A percentile compares a stretch with the other conserved stretches of the same genome.
Conservation (phyloP, 2,329 filamentous ascomycete genomes). For the Nothomitra cinnamomea region DNA sequence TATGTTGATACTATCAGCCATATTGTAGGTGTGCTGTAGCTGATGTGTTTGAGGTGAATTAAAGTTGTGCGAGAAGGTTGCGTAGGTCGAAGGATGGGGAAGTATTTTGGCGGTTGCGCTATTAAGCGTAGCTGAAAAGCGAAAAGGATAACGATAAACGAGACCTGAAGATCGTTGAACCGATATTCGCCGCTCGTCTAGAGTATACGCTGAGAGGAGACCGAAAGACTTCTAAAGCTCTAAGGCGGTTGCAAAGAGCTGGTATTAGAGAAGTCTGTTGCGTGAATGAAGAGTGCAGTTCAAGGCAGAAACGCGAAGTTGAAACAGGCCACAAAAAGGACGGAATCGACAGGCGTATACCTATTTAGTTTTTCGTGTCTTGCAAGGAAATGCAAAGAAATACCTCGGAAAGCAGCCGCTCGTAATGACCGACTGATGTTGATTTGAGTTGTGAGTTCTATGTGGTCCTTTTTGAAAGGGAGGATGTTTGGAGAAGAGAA, state of each 20-base stretch:
- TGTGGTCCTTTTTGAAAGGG: background rate
- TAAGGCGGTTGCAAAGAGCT: background rate
- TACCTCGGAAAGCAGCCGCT: conserved; percentile 2
- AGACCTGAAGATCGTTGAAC: background rate
- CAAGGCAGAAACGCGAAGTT: conserved; percentile 1
- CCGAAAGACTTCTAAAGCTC: background rate
- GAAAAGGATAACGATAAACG: background rate
- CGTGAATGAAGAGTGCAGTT: background rate
- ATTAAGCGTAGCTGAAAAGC: background rate
- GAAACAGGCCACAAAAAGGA: background rate
- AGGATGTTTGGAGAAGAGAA: background rate
- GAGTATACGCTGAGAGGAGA: background rate
- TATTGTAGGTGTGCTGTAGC: conserved; percentile 26
- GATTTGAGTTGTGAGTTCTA: background rate
- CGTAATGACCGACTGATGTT: conserved; percentile 1
- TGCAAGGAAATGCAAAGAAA: conserved; percentile 1
- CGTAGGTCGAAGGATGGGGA: background rate
- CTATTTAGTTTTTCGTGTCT: background rate
- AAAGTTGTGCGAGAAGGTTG: background rate
- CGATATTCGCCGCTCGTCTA: background rate
- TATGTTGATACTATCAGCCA: conserved; percentile 79
- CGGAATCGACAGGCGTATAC: background rate
- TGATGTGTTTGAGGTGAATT: background rate
- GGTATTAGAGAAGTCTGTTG: background rate
- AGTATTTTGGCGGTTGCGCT: background rate